Conservation (phyloP, 306 rosid species). For the Quercus agrifolia region DNA sequence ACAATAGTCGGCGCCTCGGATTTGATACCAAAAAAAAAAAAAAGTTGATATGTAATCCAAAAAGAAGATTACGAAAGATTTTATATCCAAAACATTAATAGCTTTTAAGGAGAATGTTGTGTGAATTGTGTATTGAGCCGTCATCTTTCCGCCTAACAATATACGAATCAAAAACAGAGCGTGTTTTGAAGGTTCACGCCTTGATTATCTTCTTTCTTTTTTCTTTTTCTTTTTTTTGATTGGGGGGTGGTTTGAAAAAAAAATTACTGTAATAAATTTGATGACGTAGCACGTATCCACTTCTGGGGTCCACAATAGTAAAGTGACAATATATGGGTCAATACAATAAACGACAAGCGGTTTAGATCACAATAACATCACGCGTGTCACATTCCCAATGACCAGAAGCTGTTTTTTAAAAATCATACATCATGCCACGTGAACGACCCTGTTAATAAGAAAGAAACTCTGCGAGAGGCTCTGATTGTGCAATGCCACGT, state of each 20-base stretch:
- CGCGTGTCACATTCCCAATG: not conserved
- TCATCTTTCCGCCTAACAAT: too few relatives aligned
- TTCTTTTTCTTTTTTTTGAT: too few relatives aligned
- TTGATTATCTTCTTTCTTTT: too few relatives aligned
- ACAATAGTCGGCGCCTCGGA: rapidly evolving
- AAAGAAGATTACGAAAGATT: too few relatives aligned
- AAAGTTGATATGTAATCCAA: too few relatives aligned
- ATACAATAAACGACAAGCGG: not conserved
- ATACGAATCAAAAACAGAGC: too few relatives aligned
- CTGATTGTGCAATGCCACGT: not conserved
- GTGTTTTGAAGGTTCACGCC: not conserved
- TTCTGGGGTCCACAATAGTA: not conserved
- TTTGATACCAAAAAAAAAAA: rapidly evolving
- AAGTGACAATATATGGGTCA: not conserved
- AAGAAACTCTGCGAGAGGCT: not conserved
- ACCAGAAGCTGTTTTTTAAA: not conserved
- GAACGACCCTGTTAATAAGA: not conserved
- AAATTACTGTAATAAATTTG: too few relatives aligned
- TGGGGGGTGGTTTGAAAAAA: not conserved
- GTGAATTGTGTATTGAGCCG: not conserved
- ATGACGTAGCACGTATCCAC: not conserved
- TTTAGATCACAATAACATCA: not conserved
- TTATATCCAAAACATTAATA: too few relatives aligned
- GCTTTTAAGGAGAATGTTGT: too few relatives aligned
- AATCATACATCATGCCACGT: slow-evolving; percentile 11